These are phyloP conservation scores for Aspergillus sp. DNA, from an alignment of 2,329 filamentous ascomycete species.

Conservation along the genomic window DNA sequence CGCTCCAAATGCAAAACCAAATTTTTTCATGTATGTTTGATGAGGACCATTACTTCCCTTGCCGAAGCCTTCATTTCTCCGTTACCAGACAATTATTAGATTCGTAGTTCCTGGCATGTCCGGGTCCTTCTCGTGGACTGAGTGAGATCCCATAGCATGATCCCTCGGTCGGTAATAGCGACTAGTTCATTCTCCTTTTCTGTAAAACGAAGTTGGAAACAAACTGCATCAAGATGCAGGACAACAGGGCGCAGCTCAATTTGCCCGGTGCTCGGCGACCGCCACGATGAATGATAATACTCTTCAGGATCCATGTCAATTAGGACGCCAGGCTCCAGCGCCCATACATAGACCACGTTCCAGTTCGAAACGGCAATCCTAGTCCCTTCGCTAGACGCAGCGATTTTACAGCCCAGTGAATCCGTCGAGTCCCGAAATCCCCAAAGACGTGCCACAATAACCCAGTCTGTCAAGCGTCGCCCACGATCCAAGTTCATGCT, in stretches of 20 bases:
- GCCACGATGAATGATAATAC: conserved; percentile 35
- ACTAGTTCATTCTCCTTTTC: conserved; percentile 39
- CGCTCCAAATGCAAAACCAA: not conserved
- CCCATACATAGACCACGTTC: conserved; percentile 44
- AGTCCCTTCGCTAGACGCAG: conserved; percentile 35
- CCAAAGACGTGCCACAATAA: conserved; percentile 36
- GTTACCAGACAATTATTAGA: not conserved
- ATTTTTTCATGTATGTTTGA: not conserved
- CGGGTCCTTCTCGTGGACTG: conserved; percentile 27
- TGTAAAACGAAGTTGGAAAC: conserved; percentile 37
- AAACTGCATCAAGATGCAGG: conserved; percentile 38
- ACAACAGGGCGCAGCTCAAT: conserved; percentile 35
- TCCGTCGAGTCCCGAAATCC: conserved; percentile 35
- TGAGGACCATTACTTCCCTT: no score
- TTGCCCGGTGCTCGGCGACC: conserved; percentile 17
- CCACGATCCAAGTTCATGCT: conserved; percentile 40
- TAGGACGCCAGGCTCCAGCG: conserved; percentile 37
- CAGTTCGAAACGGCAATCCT: conserved; percentile 44
- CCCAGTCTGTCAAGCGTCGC: conserved; percentile 38
- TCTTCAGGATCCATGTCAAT: conserved; percentile 29
- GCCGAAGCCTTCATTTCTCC: not conserved
- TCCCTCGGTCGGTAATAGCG: conserved; percentile 43
- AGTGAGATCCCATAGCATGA: conserved; percentile 40
- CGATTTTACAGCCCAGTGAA: conserved; percentile 39
- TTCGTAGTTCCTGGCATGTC: conserved; percentile 1